phyloP scores from a whole-genome alignment of 176 grass and related monocot species.

The Hyparrhenia diplandra region DNA sequence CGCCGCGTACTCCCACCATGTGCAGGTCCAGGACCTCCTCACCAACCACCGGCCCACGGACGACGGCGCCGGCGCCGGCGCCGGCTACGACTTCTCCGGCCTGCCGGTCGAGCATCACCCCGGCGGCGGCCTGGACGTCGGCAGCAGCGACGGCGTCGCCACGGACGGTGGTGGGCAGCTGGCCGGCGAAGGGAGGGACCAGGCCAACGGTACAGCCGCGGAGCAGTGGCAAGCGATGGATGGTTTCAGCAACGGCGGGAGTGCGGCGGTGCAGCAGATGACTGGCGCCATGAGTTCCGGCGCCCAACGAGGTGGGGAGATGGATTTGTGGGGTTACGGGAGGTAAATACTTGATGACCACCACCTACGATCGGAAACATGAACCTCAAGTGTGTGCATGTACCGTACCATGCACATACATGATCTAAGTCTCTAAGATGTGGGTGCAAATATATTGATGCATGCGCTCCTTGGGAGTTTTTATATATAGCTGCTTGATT shows the following conservation, averaged over 20 bases:
- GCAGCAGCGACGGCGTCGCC: constrained; percentile 31
- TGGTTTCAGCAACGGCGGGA: constrained; percentile 48
- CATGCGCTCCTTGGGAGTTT: not conserved
- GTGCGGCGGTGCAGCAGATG: constrained; percentile 68
- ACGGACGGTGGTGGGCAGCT: constrained; percentile 14
- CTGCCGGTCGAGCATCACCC: constrained; percentile 51
- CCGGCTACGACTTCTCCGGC: constrained; percentile 71
- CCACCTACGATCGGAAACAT: constrained; percentile 1
- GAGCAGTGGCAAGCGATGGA: constrained; percentile 78
- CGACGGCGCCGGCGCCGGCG: constrained; percentile 27
- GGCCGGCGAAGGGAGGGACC: constrained; percentile 45
- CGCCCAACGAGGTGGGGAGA: constrained; percentile 63
- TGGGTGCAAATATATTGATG: constrained; percentile 1
- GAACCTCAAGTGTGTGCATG: not conserved
- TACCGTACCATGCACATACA: not conserved
- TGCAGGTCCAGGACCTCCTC: constrained; percentile 90
- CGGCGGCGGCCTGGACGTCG: constrained; percentile 34
- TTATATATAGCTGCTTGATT: constrained; percentile 5
- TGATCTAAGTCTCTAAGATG: not conserved
- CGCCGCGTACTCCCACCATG: constrained; percentile 52
- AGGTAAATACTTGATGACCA: constrained; percentile 52
- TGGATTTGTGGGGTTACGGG: constrained; percentile 95
- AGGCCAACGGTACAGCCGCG: not conserved
- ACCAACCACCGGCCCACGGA: constrained; percentile 71
- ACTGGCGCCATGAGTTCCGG: constrained; percentile 45